phyloP scores from a whole-genome alignment of 306 rosid species.

The Pueraria montana region DNA sequence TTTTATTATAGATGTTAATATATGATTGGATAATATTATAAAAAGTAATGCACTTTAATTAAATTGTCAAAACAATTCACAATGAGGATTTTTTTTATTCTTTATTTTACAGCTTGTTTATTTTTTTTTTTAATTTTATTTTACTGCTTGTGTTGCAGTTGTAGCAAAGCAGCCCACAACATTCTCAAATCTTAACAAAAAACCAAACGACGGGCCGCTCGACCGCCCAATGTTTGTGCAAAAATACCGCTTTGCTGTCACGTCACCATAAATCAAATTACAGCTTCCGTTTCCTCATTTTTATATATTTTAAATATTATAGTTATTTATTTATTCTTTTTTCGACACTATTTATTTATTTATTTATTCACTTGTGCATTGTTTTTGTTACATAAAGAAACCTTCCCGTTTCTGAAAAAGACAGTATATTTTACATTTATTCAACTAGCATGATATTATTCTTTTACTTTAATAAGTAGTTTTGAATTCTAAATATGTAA shows the following conservation, averaged over 20 bases:
- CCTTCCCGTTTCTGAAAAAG: background rate
- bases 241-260: constrained; percentile 40
- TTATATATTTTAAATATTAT: too few species aligned
- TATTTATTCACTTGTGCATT: background rate
- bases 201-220: background rate
- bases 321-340: too few species aligned
- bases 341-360: too few species aligned
- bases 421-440: background rate
- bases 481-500: too few species aligned
- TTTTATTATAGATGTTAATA: too few species aligned
- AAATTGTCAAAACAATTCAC: background rate
- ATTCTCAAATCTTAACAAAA: constrained; percentile 12
- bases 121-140: background rate
- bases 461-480: too few species aligned
- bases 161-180: constrained; percentile 35
- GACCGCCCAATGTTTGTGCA: constrained; percentile 51
- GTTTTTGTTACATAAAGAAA: background rate
- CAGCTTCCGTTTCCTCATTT: too few species aligned
- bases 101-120: background rate
- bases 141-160: too few species aligned
- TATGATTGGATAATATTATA: too few species aligned
- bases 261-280: background rate
- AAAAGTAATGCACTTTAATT: background rate
- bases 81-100: background rate
- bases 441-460: background rate